phyloP scores from a whole-genome alignment of 2,329 filamentous ascomycete genomes.

The Aspergillus fijiensis region DNA sequence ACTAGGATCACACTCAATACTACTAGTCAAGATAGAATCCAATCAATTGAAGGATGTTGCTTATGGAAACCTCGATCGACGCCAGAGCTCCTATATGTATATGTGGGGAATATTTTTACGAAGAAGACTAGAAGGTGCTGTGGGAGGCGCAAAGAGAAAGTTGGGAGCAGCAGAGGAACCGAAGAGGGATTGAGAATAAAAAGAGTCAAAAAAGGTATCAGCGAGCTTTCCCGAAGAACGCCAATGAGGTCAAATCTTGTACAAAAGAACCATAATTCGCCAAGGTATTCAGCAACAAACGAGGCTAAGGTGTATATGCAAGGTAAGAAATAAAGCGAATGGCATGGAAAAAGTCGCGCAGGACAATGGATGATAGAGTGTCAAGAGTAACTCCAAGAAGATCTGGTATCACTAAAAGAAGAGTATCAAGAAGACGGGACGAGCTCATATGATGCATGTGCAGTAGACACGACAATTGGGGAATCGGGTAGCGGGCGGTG shows the following conservation, averaged over 20 bases:
- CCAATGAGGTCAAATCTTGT: background rate
- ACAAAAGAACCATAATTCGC: background rate
- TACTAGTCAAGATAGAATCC: background rate
- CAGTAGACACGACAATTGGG: constrained; percentile 6
- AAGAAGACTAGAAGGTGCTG: background rate
- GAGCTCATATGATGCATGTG: constrained; percentile 14
- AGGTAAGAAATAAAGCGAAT: background rate
- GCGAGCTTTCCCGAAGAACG: background rate
- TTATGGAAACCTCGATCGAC: background rate
- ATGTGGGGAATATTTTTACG: background rate
- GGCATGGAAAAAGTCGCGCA: background rate
- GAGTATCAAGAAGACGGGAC: background rate
- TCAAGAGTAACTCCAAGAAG: constrained; percentile 11
- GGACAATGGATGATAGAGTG: constrained; percentile 2
- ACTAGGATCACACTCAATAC: background rate
- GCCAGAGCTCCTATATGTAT: constrained; percentile 9
- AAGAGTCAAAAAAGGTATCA: constrained; percentile 4
- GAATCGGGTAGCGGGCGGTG: background rate
- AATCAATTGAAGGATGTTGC: background rate
- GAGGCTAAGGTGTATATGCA: background rate
- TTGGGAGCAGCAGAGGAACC: background rate
- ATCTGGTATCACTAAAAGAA: constrained; percentile 18
- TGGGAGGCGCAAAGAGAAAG: background rate
- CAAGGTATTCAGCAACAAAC: background rate
- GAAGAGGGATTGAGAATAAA: background rate